Percentiles rank a stretch among this genome's conserved stretches.
phyloP scores from a whole-genome alignment of 2,329 filamentous ascomycete genomes.

The Cladorrhinum sp. region DNA sequence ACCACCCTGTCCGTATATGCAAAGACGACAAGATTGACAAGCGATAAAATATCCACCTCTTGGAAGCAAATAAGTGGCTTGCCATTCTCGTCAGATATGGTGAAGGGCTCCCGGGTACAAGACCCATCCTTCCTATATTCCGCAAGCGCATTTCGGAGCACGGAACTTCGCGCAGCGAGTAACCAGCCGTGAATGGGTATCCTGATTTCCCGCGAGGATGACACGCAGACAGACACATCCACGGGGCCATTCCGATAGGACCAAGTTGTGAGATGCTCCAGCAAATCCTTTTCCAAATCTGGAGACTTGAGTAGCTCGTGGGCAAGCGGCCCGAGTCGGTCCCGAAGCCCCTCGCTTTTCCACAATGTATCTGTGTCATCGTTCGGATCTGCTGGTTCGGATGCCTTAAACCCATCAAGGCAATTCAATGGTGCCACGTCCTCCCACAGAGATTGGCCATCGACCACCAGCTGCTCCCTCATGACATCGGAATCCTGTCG shows the following conservation, averaged over 20 bases:
- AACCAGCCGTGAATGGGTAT: conserved; percentile 85
- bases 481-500: conserved; percentile 82
- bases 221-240: conserved; percentile 49
- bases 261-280: conserved; percentile 44
- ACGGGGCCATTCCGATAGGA: conserved; percentile 39
- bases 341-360: conserved; percentile 44
- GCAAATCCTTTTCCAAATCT: conserved; percentile 64
- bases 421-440: conserved; percentile 69
- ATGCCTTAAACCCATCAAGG: conserved; percentile 57
- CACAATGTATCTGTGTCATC: conserved; percentile 43
- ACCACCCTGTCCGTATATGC: conserved; percentile 76
- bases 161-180: conserved; percentile 67
- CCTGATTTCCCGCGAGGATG: conserved; percentile 62
- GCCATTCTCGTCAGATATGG: conserved; percentile 50
- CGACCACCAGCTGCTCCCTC: conserved; percentile 64
- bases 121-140: conserved; percentile 53
- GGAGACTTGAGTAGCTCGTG: conserved; percentile 57
- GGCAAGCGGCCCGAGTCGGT: conserved; percentile 49
- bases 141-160: conserved; percentile 61
- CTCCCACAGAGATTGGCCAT: conserved; percentile 67
- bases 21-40: conserved; percentile 78
- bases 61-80: conserved; percentile 62
- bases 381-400: conserved; percentile 36
- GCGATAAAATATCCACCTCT: conserved; percentile 68
- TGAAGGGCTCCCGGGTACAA: conserved; percentile 58